Percentiles rank a stretch among this genome's conserved stretches.
These are phyloP conservation scores for Zea luxurians DNA, from an alignment of 176 grass and related monocot species.

Conservation along the genomic window DNA sequence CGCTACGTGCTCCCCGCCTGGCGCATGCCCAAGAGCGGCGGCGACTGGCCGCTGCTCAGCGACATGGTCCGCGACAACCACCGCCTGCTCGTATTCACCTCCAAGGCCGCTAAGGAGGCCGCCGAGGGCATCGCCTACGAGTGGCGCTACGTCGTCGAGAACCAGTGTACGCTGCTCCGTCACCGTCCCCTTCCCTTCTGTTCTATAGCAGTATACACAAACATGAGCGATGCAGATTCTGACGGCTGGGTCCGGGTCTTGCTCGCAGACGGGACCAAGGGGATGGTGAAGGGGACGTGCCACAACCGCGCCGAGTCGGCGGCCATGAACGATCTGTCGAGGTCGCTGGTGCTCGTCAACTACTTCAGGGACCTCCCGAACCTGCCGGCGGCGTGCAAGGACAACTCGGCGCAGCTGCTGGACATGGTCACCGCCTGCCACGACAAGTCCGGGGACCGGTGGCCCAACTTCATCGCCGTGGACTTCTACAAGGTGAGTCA, in stretches of 20 bases:
- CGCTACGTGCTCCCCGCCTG: conserved; percentile 62
- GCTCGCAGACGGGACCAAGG: conserved; percentile 63
- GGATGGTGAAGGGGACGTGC: conserved; percentile 68
- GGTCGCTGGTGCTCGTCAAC: conserved; percentile 87
- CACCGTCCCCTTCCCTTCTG: no score
- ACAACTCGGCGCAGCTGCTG: conserved; percentile 65
- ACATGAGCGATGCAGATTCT: not conserved
- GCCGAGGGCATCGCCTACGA: conserved; percentile 77
- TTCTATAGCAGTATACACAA: no score
- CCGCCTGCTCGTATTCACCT: conserved; percentile 84
- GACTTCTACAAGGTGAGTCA: conserved; percentile 76
- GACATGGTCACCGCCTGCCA: conserved; percentile 62
- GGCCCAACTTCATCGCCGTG: conserved; percentile 88
- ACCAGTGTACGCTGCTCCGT: conserved; percentile 55
- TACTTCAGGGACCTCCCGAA: conserved; percentile 67
- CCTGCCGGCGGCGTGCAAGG: conserved; percentile 61
- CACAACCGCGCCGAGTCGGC: conserved; percentile 69
- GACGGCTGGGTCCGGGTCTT: not conserved
- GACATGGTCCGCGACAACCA: conserved; percentile 80
- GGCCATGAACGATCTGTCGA: conserved; percentile 71
- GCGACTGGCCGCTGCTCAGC: conserved; percentile 80
- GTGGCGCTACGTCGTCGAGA: conserved; percentile 90
- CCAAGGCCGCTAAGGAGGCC: conserved; percentile 67
- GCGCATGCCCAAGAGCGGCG: conserved; percentile 80
- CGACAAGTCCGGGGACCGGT: conserved; percentile 49